Conservation (phyloP, 2,329 filamentous ascomycete species). For the Apiospora koreana region DNA sequence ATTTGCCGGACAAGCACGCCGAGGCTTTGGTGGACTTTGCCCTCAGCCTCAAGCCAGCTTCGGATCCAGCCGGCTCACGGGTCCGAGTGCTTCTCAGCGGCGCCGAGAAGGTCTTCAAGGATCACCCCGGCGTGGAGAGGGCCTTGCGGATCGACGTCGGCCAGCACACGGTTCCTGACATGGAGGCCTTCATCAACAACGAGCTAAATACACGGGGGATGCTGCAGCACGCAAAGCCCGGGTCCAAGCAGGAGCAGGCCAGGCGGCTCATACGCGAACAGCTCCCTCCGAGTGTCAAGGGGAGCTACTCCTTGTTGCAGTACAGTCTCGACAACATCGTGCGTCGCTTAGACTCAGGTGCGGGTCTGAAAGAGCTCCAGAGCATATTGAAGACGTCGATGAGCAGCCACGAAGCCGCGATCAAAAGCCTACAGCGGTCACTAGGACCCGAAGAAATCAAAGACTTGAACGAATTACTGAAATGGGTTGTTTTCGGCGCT, state of each 20-base stretch:
- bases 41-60: conserved; percentile 9
- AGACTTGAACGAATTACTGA: conserved; percentile 29
- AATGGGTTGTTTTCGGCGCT: conserved; percentile 25
- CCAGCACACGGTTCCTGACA: conserved; percentile 22
- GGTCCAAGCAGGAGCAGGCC: conserved; percentile 23
- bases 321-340: neutral
- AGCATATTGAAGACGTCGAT: neutral
- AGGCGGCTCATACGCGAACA: conserved; percentile 22
- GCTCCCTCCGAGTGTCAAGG: conserved; percentile 13
- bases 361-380: neutral
- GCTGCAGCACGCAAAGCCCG: conserved; percentile 19
- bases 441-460: conserved; percentile 23
- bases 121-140: conserved; percentile 14
- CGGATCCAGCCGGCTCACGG: conserved; percentile 14
- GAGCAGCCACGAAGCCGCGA: conserved; percentile 15
- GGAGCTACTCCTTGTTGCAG: neutral
- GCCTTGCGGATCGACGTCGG: conserved; percentile 21
- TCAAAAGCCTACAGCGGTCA: conserved; percentile 25
- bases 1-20: conserved; percentile 18
- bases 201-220: conserved; percentile 20
- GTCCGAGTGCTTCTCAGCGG: conserved; percentile 24
- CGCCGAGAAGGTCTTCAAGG: conserved; percentile 1
- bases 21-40: conserved; percentile 19
- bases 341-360: neutral
- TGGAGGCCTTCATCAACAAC: conserved; percentile 23